Evolutionary conservation across 768 basidiomycete species (phyloP).

Genomic region (Ramaria rubella): DNA sequence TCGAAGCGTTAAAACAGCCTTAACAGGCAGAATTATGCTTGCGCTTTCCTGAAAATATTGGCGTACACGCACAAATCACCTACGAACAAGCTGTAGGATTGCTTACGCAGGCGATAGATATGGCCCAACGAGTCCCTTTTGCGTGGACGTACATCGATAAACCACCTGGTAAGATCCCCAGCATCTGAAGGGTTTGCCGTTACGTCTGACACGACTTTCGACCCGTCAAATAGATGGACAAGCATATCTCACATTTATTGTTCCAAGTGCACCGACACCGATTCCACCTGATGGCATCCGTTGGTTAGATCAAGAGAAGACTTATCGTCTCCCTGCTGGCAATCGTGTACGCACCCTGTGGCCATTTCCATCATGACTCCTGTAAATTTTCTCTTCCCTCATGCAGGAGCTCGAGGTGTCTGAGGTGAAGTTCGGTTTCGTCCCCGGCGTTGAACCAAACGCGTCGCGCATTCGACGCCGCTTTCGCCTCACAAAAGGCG

Average conservation of each 20-base stretch:
- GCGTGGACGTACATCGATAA: conserved; percentile 73
- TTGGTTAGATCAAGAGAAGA: conserved; percentile 66
- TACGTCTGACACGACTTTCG: background rate
- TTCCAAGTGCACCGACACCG: conserved; percentile 38
- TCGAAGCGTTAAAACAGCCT: no score
- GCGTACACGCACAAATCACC: conserved; percentile 46
- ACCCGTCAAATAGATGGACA: conserved; percentile 48
- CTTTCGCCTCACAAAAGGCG: conserved; percentile 67
- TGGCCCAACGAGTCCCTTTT: conserved; percentile 57
- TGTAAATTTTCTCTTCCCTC: no score
- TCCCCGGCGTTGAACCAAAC: conserved; percentile 56
- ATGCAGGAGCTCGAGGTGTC: conserved; percentile 68
- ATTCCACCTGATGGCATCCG: conserved; percentile 76
- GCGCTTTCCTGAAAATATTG: conserved; percentile 62
- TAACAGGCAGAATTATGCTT: conserved; percentile 51
- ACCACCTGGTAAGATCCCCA: conserved; percentile 47
- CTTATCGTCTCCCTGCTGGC: conserved; percentile 43
- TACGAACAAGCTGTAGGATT: conserved; percentile 54
- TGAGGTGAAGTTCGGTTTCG: conserved; percentile 70
- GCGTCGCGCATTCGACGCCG: conserved; percentile 68
- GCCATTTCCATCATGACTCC: background rate
- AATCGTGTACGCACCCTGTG: conserved; percentile 41
- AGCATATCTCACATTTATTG: conserved; percentile 56
- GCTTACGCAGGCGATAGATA: conserved; percentile 51
- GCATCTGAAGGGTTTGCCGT: background rate